Conservation (phyloP, 306 rosid species). For the Citrullus mucosospermus region DNA sequence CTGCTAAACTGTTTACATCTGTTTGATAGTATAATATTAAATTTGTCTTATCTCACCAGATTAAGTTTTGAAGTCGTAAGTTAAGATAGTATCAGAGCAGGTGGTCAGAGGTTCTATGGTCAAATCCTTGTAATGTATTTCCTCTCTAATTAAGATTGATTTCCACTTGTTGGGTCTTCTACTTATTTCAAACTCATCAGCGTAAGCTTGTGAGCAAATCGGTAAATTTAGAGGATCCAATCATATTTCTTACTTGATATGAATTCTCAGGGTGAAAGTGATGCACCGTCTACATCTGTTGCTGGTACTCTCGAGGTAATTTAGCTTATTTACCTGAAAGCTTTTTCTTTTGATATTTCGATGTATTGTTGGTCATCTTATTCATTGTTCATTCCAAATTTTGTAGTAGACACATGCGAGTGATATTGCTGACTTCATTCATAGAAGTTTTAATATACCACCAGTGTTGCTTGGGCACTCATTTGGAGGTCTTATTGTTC, state of each 20-base stretch:
- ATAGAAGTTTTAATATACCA: constrained; percentile 25
- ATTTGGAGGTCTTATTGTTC: constrained; percentile 83
- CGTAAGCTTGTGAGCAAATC: no score
- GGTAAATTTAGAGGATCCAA: not conserved
- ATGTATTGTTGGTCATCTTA: constrained; percentile 11
- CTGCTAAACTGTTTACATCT: not conserved
- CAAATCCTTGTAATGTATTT: no score
- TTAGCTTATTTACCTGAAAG: constrained; percentile 7
- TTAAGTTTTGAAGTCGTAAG: no score
- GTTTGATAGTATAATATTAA: no score
- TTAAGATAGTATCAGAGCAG: no score
- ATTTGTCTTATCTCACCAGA: no score
- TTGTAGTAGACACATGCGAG: constrained; percentile 81
- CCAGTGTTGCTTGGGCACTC: constrained; percentile 84
- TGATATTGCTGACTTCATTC: constrained; percentile 70
- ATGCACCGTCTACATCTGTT: constrained; percentile 53
- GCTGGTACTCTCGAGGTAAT: constrained; percentile 78
- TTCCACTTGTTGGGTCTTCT: no score
- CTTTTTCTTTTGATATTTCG: not conserved
- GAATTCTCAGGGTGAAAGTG: constrained; percentile 71
- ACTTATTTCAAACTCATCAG: no score
- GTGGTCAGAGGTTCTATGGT: no score
- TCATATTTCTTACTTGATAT: constrained; percentile 12
- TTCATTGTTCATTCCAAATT: constrained; percentile 18
- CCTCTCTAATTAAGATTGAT: no score